Conservation (phyloP, 192 early-diverging fungal genomes). For the Lobosporangium transversale region DNA sequence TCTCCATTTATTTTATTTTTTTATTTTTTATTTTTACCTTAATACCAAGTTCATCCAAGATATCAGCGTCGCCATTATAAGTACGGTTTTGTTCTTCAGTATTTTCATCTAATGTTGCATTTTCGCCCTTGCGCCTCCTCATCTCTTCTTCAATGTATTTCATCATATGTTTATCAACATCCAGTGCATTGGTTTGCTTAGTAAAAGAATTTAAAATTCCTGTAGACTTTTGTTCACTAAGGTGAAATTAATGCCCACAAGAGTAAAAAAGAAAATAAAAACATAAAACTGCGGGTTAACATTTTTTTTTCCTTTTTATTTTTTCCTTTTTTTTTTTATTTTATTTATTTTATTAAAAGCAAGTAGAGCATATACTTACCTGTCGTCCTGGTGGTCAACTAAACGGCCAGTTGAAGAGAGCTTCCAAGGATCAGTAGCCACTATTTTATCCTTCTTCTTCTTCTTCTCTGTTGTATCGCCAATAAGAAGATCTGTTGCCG, state of each 20-base stretch:
- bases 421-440: constrained; percentile 67
- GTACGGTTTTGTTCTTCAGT: constrained; percentile 20
- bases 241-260: too few species aligned
- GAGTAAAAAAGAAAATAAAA: too few species aligned
- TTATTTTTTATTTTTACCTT: constrained; percentile 23
- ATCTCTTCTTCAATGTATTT: constrained; percentile 86
- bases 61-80: constrained; percentile 51
- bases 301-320: too few species aligned
- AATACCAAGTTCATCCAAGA: constrained; percentile 44
- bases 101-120: constrained; percentile 30
- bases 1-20: too few species aligned
- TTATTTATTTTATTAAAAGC: too few species aligned
- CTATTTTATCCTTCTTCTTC: constrained; percentile 58
- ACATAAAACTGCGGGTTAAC: too few species aligned
- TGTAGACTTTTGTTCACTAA: constrained; percentile 51
- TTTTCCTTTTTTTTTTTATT: too few species aligned
- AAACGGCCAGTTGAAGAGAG: constrained; percentile 65
- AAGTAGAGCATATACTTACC: constrained; percentile 21
- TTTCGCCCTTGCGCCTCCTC: constrained; percentile 62
- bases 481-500: constrained; percentile 62
- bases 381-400: constrained; percentile 54
- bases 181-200: constrained; percentile 77
- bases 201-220: constrained; percentile 73
- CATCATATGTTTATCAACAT: constrained; percentile 88
- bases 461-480: constrained; percentile 63